Percentiles rank a stretch among this genome's conserved stretches.
Evolutionary conservation across 78 protist genomes (phyloP).

Genomic region (Mantamonas sphyraenae): DNA sequence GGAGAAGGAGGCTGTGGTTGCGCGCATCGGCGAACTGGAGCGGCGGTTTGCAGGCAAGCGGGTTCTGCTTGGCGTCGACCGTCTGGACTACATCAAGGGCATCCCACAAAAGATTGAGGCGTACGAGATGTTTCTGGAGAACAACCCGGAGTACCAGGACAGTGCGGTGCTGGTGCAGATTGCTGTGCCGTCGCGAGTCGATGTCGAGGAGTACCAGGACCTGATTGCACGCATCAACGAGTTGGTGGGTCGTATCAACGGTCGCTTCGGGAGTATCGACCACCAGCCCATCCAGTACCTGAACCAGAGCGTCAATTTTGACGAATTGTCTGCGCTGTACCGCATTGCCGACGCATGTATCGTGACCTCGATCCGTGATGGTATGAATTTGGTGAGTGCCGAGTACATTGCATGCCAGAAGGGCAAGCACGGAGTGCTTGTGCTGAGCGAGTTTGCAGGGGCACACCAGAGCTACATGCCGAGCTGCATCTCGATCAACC

Average conservation of each 20-base stretch:
- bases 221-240: conserved; percentile 7
- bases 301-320: conserved; percentile 43
- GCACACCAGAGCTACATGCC: not conserved
- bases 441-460: conserved; percentile 48
- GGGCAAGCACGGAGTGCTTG: conserved; percentile 39
- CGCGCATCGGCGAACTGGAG: conserved; percentile 23
- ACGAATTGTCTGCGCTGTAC: conserved; percentile 49
- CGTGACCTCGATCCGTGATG: conserved; percentile 80
- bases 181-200: conserved; percentile 75
- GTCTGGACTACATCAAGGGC: conserved; percentile 81
- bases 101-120: conserved; percentile 73
- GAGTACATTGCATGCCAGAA: conserved; percentile 79
- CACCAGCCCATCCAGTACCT: conserved; percentile 69
- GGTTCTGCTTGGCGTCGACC: conserved; percentile 70
- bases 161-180: conserved; percentile 61
- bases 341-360: conserved; percentile 52
- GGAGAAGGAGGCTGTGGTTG: not conserved
- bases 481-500: conserved; percentile 28
- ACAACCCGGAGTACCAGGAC: conserved; percentile 45
- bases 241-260: conserved; percentile 66
- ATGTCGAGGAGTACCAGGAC: conserved; percentile 68
- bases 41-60: conserved; percentile 29
- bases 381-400: conserved; percentile 79
- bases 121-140: conserved; percentile 48
- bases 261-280: conserved; percentile 55